A percentile compares a stretch with the other conserved stretches of the same genome.
These are phyloP conservation scores for Pelagophyceae sp. DNA, from an alignment of 352 stramenopile genomes.

Conservation along the genomic window DNA sequence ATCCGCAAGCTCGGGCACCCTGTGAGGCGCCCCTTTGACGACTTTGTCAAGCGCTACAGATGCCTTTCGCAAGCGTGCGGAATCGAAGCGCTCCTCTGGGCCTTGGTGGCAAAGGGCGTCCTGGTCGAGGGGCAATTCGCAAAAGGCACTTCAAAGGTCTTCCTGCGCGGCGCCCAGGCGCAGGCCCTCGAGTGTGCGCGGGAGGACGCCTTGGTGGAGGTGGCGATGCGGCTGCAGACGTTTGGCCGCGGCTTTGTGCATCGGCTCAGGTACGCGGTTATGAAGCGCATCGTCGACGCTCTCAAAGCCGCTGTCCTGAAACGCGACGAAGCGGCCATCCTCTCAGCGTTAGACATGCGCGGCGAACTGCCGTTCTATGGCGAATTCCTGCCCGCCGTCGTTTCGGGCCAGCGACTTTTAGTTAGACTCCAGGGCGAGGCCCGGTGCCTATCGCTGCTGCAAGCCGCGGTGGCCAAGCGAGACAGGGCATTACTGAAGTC, in stretches of 20 bases:
- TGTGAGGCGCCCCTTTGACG: constrained; percentile 39
- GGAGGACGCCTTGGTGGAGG: constrained; percentile 35
- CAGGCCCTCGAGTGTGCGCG: constrained; percentile 41
- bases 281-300: constrained; percentile 25
- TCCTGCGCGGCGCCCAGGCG: constrained; percentile 45
- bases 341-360: constrained; percentile 28
- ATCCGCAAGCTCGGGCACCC: constrained; percentile 47
- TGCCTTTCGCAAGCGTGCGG: too few species aligned
- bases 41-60: constrained; percentile 44
- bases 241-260: constrained; percentile 29
- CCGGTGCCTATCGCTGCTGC: constrained; percentile 27
- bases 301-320: constrained; percentile 27
- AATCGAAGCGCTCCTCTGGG: constrained; percentile 35
- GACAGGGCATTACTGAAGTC: constrained; percentile 29
- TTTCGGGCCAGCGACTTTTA: constrained; percentile 43
- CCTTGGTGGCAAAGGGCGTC: constrained; percentile 32
- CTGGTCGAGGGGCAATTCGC: constrained; percentile 33
- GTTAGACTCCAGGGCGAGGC: constrained; percentile 40
- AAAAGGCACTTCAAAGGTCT: constrained; percentile 46
- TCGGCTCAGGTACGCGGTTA: constrained; percentile 16
- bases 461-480: constrained; percentile 28
- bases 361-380: constrained; percentile 42
- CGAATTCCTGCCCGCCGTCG: neutral
- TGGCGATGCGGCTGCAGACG: constrained; percentile 33
- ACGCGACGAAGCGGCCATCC: constrained; percentile 22